Evolutionary conservation across 441 rosid species (phyloP), one percentile per base, ranked within the genome.

Genomic region (Omphalea diandra): DNA sequence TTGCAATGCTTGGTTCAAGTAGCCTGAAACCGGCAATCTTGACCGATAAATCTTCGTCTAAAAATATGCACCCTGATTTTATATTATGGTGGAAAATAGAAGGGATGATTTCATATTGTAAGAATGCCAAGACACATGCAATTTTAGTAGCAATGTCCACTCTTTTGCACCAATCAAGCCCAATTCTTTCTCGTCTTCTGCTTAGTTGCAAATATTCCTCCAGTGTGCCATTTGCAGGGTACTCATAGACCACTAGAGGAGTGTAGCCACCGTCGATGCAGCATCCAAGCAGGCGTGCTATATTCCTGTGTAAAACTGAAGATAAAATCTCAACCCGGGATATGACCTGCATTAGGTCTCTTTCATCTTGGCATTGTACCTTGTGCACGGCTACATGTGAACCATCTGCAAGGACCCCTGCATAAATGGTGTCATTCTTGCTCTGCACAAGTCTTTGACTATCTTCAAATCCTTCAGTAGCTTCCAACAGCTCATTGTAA

Each of bases 91-190:
- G 97, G 63, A 81, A 68, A 12, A 93, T 69, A 24, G 93, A 84
- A 36, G 97, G 97, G 57, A 81, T 84, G 3, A 83, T 83, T 66
- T 90, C 95, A 61, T 73, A 77, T 43, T 83, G 95, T 59, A 90
- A 80, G 65, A 87, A 80, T 1, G 93, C 89, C 5, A 90, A 84
- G 43, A 84, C 66, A 24, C 81, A 81, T 18, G 94, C 89, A 11
- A 88, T 84, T 78, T 93, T 91, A 12, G 94, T 84, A 27, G 85
- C 86, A 67, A 90, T 80, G 73, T 70, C 77, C 58, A 88, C 73
- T 81, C 97, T 86, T 47, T 69, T 88, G 61, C 72, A 81, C 97
- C 97, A 90, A 69, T 88, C 90, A 69, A 88, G 88, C 14, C 86
- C 80, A 24, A 67, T 43, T 27, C 73, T 70, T 38, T 27, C 20